Evolutionary conservation across 441 rosid species (phyloP).

Genomic region (Macaranga tanarius): DNA sequence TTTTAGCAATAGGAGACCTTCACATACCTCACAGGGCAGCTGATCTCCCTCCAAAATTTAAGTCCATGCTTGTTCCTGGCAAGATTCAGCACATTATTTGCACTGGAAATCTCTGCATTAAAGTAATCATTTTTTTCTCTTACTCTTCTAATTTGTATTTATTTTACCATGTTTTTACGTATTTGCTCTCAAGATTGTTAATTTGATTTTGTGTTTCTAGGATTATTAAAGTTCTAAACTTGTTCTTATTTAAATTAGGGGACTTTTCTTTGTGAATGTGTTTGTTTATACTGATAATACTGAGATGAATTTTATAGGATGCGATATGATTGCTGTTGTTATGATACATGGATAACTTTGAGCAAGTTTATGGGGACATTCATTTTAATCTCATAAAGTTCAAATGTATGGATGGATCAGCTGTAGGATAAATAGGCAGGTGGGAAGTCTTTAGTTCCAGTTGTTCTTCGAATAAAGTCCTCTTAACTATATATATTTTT

Average conservation of each 20-base stretch:
- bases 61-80: slow-evolving; percentile 97
- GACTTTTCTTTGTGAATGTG: background rate
- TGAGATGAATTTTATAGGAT: background rate
- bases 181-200: background rate
- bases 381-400: background rate
- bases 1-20: slow-evolving; percentile 83
- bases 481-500: too few species aligned
- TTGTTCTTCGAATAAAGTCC: background rate
- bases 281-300: background rate
- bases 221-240: background rate
- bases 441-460: background rate
- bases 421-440: background rate
- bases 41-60: slow-evolving; percentile 95
- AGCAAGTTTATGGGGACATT: background rate
- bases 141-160: background rate
- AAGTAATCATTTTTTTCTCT: slow-evolving; percentile 35
- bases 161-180: too few species aligned
- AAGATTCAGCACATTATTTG: slow-evolving; percentile 95
- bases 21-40: slow-evolving; percentile 93
- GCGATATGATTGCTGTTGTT: background rate
- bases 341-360: background rate
- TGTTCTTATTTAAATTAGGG: background rate
- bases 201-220: background rate
- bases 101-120: slow-evolving; percentile 85
- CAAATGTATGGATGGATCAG: background rate